A percentile compares a stretch with the other conserved stretches of the same genome.
These are phyloP conservation scores for Reticulascus tulasneorum DNA, from an alignment of 2,329 filamentous ascomycete species.

Conservation along the genomic window DNA sequence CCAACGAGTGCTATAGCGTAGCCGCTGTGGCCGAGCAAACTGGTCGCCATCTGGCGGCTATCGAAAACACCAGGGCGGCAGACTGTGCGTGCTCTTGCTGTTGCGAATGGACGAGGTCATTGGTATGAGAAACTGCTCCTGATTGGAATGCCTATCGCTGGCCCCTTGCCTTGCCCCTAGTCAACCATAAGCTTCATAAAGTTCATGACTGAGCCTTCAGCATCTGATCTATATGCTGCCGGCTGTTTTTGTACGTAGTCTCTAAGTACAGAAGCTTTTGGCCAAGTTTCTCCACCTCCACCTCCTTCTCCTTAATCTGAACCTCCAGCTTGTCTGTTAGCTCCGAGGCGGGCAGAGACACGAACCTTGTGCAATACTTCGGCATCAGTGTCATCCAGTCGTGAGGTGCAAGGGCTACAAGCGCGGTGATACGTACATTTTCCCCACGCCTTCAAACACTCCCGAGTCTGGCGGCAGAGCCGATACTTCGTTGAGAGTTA, in stretches of 20 bases:
- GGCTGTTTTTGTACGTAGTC: conserved; percentile 92
- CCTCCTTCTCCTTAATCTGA: conserved; percentile 71
- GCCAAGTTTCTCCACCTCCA: conserved; percentile 74
- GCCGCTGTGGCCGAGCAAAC: too few species aligned
- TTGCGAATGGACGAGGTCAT: too few species aligned
- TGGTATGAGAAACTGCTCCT: too few species aligned
- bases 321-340: conserved; percentile 72
- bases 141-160: too few species aligned
- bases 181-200: neutral
- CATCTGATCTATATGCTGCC: conserved; percentile 86
- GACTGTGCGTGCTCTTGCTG: too few species aligned
- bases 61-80: too few species aligned
- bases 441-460: conserved; percentile 92
- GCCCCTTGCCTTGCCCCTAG: neutral
- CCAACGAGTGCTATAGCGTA: too few species aligned
- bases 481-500: conserved; percentile 82
- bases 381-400: conserved; percentile 3
- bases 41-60: too few species aligned
- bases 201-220: conserved; percentile 37
- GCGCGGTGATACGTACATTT: conserved; percentile 65
- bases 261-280: conserved; percentile 93
- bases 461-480: conserved; percentile 70
- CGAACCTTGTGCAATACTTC: conserved; percentile 63
- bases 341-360: conserved; percentile 67
- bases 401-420: conserved; percentile 1